Evolutionary conservation across 192 early-diverging fungal species (phyloP).

Genomic region (Mortierella antarctica): DNA sequence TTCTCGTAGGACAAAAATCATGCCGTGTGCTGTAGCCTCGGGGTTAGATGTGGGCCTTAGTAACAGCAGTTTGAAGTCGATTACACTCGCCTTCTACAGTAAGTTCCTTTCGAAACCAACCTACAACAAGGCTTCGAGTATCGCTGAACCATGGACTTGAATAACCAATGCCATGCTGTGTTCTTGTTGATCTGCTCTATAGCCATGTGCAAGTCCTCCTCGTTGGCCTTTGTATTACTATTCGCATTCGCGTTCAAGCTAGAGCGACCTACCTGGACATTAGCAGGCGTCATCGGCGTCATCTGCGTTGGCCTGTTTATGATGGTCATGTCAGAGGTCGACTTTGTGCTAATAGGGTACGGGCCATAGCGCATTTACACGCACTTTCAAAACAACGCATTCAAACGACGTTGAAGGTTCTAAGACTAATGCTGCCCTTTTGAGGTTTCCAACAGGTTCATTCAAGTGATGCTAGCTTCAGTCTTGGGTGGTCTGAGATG

Average conservation of each 20-base stretch:
- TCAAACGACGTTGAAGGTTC: background rate
- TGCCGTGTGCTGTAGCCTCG: slow-evolving; percentile 90
- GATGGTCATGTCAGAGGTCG: slow-evolving; percentile 87
- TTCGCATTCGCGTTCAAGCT: slow-evolving; percentile 93
- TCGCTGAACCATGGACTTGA: background rate
- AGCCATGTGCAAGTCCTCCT: slow-evolving; percentile 87
- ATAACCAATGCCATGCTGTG: slow-evolving; percentile 1
- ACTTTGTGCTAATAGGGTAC: slow-evolving; percentile 82
- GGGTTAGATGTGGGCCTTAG: slow-evolving; percentile 92
- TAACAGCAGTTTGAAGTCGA: slow-evolving; percentile 87
- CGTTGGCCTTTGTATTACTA: slow-evolving; percentile 79
- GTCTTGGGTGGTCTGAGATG: slow-evolving; percentile 88
- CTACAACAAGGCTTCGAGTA: too few relatives aligned
- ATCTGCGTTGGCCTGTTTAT: slow-evolving; percentile 86
- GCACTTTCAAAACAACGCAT: background rate
- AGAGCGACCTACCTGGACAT: slow-evolving; percentile 77
- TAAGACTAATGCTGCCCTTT: background rate
- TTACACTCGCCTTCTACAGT: slow-evolving; percentile 94
- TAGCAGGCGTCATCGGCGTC: slow-evolving; percentile 79
- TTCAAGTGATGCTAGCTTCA: slow-evolving; percentile 83
- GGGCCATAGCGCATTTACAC: background rate
- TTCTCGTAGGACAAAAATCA: slow-evolving; percentile 66
- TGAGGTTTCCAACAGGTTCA: slow-evolving; percentile 53
- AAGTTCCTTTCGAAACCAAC: background rate
- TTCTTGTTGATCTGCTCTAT: background rate